Evolutionary conservation across 352 stramenopile genomes (phyloP).

Genomic region (Phytophthora agathidicida): DNA sequence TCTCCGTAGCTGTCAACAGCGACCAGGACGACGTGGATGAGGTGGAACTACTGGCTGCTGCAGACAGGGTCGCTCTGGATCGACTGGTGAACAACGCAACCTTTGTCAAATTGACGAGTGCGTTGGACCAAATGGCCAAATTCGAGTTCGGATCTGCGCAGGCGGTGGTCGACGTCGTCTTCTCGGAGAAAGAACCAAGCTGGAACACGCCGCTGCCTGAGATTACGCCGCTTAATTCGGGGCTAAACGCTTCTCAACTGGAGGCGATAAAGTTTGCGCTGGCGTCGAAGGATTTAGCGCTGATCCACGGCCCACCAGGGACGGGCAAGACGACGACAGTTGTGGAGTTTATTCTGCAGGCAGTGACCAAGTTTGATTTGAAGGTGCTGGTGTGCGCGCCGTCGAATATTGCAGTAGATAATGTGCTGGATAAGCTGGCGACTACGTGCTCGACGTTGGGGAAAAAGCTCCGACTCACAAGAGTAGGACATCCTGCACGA

Average conservation of each 20-base stretch:
- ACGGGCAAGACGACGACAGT: slow-evolving; percentile 98
- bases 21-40: slow-evolving; percentile 70
- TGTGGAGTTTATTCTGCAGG: slow-evolving; percentile 96
- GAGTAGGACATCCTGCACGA: slow-evolving; percentile 95
- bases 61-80: slow-evolving; percentile 64
- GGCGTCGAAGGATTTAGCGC: slow-evolving; percentile 83
- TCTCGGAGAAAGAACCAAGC: slow-evolving; percentile 47
- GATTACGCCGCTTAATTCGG: slow-evolving; percentile 53
- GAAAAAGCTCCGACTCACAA: slow-evolving; percentile 55
- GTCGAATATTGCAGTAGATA: slow-evolving; percentile 99
- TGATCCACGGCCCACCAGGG: slow-evolving; percentile 94
- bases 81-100: slow-evolving; percentile 89
- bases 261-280: slow-evolving; percentile 82
- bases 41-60: slow-evolving; percentile 37
- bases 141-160: slow-evolving; percentile 62
- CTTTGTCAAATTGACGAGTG: slow-evolving; percentile 70
- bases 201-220: slow-evolving; percentile 57
- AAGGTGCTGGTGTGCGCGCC: slow-evolving; percentile 97
- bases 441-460: slow-evolving; percentile 32
- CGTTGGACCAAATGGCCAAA: slow-evolving; percentile 73
- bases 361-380: slow-evolving; percentile 80
- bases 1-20: slow-evolving; percentile 57
- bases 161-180: slow-evolving; percentile 75
- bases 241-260: slow-evolving; percentile 81
- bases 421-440: slow-evolving; percentile 95